Conservation (phyloP, 768 basidiomycete species). For the Collybia mongolica region DNA sequence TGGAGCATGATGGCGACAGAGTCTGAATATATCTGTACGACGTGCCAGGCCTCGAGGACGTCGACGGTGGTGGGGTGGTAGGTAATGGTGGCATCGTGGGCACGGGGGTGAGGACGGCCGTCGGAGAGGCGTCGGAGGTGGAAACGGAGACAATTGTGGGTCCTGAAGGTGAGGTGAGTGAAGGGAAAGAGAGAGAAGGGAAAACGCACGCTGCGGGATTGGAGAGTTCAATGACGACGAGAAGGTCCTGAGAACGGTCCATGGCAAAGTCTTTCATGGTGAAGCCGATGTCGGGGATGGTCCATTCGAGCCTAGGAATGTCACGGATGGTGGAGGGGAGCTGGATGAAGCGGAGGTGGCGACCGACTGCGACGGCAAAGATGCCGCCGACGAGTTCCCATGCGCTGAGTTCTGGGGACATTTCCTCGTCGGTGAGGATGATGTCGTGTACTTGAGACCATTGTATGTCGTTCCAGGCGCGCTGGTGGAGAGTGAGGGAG, state of each 20-base stretch:
- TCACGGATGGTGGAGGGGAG: constrained; percentile 8
- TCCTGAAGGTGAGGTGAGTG: background rate
- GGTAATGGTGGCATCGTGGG: background rate
- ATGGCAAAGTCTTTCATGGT: constrained; percentile 9
- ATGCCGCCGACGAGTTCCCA: constrained; percentile 8
- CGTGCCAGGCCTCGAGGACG: constrained; percentile 5
- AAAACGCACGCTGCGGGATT: background rate
- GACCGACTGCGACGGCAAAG: constrained; percentile 7
- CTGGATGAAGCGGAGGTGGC: constrained; percentile 8
- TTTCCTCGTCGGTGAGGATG: background rate
- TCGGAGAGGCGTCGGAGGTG: constrained; percentile 7
- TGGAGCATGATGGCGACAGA: constrained; percentile 7
- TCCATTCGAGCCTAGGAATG: constrained; percentile 7
- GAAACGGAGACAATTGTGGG: background rate
- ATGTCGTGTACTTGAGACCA: constrained; percentile 6
- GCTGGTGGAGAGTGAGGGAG: constrained; percentile 6
- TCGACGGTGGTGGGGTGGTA: background rate
- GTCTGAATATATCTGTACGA: constrained; percentile 6
- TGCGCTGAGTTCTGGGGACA: background rate
- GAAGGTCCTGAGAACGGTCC: constrained; percentile 8
- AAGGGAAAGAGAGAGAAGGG: background rate
- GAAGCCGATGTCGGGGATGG: constrained; percentile 4
- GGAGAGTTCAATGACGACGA: constrained; percentile 6
- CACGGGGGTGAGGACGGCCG: constrained; percentile 3
- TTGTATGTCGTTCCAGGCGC: constrained; percentile 7